A percentile compares a stretch with the other conserved stretches of the same genome.
phyloP scores from a whole-genome alignment of 1,284 basidiomycete species.

The Inonotus obliquus region DNA sequence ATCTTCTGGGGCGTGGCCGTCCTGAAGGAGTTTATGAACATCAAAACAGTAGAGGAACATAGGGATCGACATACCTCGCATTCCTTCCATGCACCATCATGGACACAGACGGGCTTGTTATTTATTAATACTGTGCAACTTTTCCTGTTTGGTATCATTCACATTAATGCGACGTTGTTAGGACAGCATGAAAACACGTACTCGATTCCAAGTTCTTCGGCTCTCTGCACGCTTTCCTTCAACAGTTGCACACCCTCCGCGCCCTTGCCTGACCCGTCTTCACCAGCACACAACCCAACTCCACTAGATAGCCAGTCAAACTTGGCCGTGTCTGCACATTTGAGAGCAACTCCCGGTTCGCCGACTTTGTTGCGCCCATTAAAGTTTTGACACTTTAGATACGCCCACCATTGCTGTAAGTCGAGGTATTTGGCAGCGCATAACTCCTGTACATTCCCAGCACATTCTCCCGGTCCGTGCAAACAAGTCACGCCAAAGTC shows the following conservation, averaged over 20 bases:
- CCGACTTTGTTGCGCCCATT: slow-evolving; percentile 64
- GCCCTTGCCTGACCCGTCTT: slow-evolving; percentile 52
- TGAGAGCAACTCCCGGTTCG: slow-evolving; percentile 53
- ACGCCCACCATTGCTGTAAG: slow-evolving; percentile 62
- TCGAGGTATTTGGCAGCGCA: slow-evolving; percentile 62
- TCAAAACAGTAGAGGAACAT: not conserved
- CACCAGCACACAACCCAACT: slow-evolving; percentile 53
- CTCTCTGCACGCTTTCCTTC: slow-evolving; percentile 50
- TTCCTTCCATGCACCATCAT: slow-evolving; percentile 74
- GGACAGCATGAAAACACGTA: slow-evolving; percentile 31
- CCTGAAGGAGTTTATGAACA: slow-evolving; percentile 38
- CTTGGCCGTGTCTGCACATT: slow-evolving; percentile 57
- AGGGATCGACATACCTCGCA: slow-evolving; percentile 64
- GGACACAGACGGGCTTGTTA: slow-evolving; percentile 64
- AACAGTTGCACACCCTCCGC: slow-evolving; percentile 59
- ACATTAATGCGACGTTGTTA: slow-evolving; percentile 4
- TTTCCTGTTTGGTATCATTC: slow-evolving; percentile 42
- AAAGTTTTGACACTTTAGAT: slow-evolving; percentile 73
- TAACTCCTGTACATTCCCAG: slow-evolving; percentile 84
- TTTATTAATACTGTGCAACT: slow-evolving; percentile 84
- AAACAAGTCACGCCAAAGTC: slow-evolving; percentile 71
- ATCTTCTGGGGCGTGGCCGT: slow-evolving; percentile 67
- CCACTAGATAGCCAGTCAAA: slow-evolving; percentile 66
- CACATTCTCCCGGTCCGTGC: slow-evolving; percentile 78
- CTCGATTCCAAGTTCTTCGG: slow-evolving; percentile 50